Conservation (phyloP, 164 flowering plant genomes). For the Umbellularia californica region DNA sequence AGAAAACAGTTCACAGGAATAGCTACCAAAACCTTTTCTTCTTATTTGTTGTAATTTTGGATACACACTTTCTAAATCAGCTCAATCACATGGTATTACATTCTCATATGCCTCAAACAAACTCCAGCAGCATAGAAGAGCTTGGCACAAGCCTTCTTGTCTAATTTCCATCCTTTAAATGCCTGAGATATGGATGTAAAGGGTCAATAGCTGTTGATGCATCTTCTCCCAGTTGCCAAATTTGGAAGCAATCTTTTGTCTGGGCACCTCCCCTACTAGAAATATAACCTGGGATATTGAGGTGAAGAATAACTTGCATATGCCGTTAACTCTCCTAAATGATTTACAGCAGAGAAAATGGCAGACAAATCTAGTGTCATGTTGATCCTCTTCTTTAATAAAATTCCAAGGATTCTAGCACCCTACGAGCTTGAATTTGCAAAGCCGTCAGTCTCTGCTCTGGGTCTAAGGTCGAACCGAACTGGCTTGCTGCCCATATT, state of each 20-base stretch:
- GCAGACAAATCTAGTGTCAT: background rate
- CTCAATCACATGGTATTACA: background rate
- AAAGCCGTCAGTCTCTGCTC: conserved; percentile 79
- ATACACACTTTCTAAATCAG: background rate
- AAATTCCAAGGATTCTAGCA: conserved; percentile 83
- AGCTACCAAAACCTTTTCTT: background rate
- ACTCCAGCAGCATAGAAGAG: background rate
- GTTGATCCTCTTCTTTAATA: conserved; percentile 20
- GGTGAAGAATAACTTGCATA: background rate
- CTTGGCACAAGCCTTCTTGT: background rate
- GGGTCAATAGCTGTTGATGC: background rate
- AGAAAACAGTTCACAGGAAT: background rate
- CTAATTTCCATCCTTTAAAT: background rate
- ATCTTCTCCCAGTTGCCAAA: background rate
- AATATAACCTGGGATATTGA: background rate
- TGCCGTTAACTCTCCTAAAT: background rate
- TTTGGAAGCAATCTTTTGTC: too few species aligned
- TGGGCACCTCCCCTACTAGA: too few species aligned
- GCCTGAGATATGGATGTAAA: background rate
- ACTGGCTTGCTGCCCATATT: conserved; percentile 98
- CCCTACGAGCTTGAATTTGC: conserved; percentile 86
- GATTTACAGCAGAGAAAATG: background rate
- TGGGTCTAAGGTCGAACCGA: conserved; percentile 85
- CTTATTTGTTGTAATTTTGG: background rate
- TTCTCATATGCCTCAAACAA: background rate